Conservation (phyloP, 352 stramenopile genomes). For the Aphanomyces euteiches region DNA sequence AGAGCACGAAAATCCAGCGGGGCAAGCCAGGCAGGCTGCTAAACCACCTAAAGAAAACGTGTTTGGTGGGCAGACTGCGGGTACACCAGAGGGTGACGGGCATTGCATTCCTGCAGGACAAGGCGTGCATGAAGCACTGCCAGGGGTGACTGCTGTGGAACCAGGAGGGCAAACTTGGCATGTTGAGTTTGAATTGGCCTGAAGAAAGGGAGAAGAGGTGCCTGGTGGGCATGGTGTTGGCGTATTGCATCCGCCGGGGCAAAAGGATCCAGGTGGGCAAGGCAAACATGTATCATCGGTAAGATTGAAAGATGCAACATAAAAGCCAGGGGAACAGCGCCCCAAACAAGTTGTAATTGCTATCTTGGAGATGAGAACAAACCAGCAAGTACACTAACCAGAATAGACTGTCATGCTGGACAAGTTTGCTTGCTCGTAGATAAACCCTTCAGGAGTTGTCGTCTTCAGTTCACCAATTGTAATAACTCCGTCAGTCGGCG, state of each 20-base stretch:
- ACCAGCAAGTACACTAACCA: neutral
- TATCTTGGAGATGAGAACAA: neutral
- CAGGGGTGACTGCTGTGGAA: conserved; percentile 42
- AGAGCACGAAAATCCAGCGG: conserved; percentile 47
- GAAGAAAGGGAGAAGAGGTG: conserved; percentile 40
- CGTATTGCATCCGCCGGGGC: conserved; percentile 41
- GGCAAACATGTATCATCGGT: neutral
- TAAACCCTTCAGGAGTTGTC: conserved; percentile 3
- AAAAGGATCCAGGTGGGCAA: conserved; percentile 34
- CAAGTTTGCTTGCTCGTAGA: neutral
- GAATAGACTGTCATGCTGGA: conserved; percentile 10
- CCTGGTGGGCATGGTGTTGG: conserved; percentile 43
- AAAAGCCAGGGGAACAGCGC: neutral
- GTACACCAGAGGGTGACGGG: conserved; percentile 37
- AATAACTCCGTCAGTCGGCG: conserved; percentile 4
- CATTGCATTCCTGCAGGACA: conserved; percentile 49
- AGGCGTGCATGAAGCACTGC: conserved; percentile 38
- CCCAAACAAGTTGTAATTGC: conserved; percentile 7
- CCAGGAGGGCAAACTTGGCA: conserved; percentile 47
- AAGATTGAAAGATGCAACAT: neutral
- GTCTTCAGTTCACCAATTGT: conserved; percentile 8
- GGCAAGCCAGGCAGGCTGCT: conserved; percentile 47
- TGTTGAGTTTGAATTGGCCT: conserved; percentile 31
- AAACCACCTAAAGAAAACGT: conserved; percentile 20
- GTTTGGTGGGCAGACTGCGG: conserved; percentile 34